Conservation (phyloP, 768 basidiomycete species). For the Daedaleopsis nitida region DNA sequence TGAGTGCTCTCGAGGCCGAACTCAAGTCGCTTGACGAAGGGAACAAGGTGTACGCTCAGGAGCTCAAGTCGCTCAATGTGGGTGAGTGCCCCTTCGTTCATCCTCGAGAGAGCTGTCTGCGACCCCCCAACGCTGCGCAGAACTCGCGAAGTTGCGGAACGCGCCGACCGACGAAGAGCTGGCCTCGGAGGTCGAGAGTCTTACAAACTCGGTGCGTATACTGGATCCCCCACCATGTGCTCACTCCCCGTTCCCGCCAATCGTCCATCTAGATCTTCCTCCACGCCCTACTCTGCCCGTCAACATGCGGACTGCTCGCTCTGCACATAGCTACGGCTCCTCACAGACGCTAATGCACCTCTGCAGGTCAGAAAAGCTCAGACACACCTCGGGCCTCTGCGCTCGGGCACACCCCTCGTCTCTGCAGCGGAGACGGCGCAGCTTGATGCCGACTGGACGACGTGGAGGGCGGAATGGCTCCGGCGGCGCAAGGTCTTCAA, state of each 20-base stretch:
- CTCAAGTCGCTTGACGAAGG: constrained; percentile 58
- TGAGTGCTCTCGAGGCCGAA: constrained; percentile 62
- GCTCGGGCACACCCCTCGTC: constrained; percentile 65
- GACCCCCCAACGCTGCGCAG: constrained; percentile 38
- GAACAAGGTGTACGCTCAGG: constrained; percentile 52
- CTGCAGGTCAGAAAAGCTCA: constrained; percentile 51
- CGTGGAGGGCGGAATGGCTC: constrained; percentile 83
- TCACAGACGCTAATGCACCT: constrained; percentile 8
- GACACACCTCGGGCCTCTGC: constrained; percentile 61
- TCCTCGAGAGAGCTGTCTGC: constrained; percentile 14
- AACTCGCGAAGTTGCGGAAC: constrained; percentile 61
- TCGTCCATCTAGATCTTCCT: background rate
- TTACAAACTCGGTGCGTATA: constrained; percentile 52
- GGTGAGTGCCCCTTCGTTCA: constrained; percentile 37
- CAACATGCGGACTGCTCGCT: background rate
- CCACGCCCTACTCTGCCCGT: background rate
- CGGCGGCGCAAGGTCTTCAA: constrained; percentile 75
- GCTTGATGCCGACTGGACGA: constrained; percentile 73
- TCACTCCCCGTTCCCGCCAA: background rate
- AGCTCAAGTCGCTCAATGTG: constrained; percentile 50
- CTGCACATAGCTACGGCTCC: background rate
- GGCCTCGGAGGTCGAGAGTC: constrained; percentile 49
- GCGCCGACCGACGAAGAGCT: constrained; percentile 75
- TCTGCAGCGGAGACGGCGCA: constrained; percentile 69
- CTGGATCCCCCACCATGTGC: constrained; percentile 1